Percentiles rank a stretch among this genome's conserved stretches.
Conservation (phyloP, 2,329 filamentous ascomycete genomes). For the Knoxdaviesia proteae region DNA sequence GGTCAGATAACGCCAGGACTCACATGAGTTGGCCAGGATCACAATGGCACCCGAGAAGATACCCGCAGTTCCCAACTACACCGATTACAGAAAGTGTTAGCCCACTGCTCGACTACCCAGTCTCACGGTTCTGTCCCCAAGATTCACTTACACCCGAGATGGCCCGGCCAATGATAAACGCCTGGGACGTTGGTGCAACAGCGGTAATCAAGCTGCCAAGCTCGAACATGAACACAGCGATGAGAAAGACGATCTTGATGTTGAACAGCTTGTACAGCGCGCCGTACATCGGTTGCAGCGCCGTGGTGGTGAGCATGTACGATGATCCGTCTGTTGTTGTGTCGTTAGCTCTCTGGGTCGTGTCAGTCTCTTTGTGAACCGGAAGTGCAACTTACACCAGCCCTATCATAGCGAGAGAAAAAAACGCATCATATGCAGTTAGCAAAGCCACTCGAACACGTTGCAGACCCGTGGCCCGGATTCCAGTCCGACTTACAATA, state of each 20-base stretch:
- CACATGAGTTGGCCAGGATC: constrained; percentile 22
- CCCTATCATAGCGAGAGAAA: background rate
- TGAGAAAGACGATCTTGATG: constrained; percentile 23
- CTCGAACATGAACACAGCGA: constrained; percentile 21
- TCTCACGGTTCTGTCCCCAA: too few relatives aligned
- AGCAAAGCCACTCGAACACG: too few relatives aligned
- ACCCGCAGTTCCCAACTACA: constrained; percentile 25
- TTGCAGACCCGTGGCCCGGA: too few relatives aligned
- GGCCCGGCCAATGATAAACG: constrained; percentile 30
- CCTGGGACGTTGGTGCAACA: constrained; percentile 21
- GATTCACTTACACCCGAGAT: constrained; percentile 19
- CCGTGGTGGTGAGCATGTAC: constrained; percentile 26
- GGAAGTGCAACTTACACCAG: constrained; percentile 2
- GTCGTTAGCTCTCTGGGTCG: background rate
- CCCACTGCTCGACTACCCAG: background rate
- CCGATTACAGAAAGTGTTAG: background rate
- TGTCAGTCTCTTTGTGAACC: background rate
- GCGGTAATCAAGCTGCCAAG: constrained; percentile 22
- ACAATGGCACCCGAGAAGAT: constrained; percentile 28
- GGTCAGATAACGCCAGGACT: background rate
- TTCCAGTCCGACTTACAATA: constrained; percentile 13
- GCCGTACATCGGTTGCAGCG: constrained; percentile 28
- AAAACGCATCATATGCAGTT: too few relatives aligned
- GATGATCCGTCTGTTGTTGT: constrained; percentile 20
- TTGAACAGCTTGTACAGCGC: constrained; percentile 27